Base-by-base conservation (phyloP, 192 early-diverging fungal genomes). In the Coemansia brasiliensis region DNA sequence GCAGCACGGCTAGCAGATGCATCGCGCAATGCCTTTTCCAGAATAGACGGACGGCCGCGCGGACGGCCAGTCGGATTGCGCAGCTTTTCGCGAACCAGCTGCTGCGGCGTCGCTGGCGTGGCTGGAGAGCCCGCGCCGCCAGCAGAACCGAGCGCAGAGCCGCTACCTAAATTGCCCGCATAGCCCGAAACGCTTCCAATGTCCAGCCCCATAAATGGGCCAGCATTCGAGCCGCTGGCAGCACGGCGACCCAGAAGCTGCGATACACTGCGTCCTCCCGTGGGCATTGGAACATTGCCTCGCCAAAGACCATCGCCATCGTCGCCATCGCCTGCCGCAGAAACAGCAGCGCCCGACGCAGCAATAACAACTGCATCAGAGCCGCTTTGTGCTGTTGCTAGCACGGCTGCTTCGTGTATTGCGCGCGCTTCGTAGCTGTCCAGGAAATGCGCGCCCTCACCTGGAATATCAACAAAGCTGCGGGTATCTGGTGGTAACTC, bases 21-120 rank as follows among this genome's bases (percentile, higher is more conserved):
- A 16, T 79, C 76, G 38, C 76, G 76, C 52, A 79, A 52, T 1
- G 76, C 46, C 57, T 73, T 72, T 18, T 79, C 76, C n/a, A 79
- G 65, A 12, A 73, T 69, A 9, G 70, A 73, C 8, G 76, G 76
- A 5, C 76, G 61, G 1, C 76, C 76, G 17, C 76, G 76, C 9
- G 76, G 76, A 1, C 70, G 57, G 0, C 76, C 74, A 0, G 74
- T 78, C 8, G 74, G 74, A 21, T 78, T 78, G 49, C 74, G 74
- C 42, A 78, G 64, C 57, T 45, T 39, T 18, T 78, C 69, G 42
- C 68, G 67, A 0, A 54, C 69, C 18, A 26, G 40, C 48, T 78
- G 61, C 55, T 35, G 51, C 52, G 63, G 59, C 29, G 52, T n/a
- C 0, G 52, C 26, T 15, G 68, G 61, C 24, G 52, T 51, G 1